A percentile compares a stretch with the other conserved stretches of the same genome.
phyloP scores from a whole-genome alignment of 2,329 filamentous ascomycete genomes.

The Microcyclosporella mali region DNA sequence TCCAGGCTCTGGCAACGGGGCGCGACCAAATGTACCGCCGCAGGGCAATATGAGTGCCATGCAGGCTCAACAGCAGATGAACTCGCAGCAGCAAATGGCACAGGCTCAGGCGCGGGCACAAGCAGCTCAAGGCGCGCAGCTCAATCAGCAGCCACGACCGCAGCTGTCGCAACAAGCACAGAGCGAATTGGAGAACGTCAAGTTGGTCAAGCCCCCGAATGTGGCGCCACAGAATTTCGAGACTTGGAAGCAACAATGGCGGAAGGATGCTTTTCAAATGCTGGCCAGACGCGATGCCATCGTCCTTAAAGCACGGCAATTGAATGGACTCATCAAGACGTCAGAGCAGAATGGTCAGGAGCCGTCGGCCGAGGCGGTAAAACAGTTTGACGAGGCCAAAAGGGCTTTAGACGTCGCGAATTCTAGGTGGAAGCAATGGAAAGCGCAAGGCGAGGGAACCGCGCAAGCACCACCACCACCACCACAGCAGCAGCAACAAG shows the following conservation, averaged over 20 bases:
- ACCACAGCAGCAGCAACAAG: slow-evolving; percentile 12
- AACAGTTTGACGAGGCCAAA: slow-evolving; percentile 13
- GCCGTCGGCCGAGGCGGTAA: slow-evolving; percentile 7
- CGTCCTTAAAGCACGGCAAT: slow-evolving; percentile 7
- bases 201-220: slow-evolving; percentile 12
- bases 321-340: slow-evolving; percentile 9
- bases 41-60: slow-evolving; percentile 5
- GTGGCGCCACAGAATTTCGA: slow-evolving; percentile 11
- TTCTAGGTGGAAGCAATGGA: slow-evolving; percentile 13
- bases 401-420: slow-evolving; percentile 10
- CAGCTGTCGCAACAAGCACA: slow-evolving; percentile 7
- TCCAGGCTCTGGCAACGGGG: slow-evolving; percentile 18
- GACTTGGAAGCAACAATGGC: slow-evolving; percentile 7
- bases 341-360: slow-evolving; percentile 9
- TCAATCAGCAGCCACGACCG: slow-evolving; percentile 16
- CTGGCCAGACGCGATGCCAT: slow-evolving; percentile 13
- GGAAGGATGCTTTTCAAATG: slow-evolving; percentile 5
- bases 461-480: slow-evolving; percentile 7
- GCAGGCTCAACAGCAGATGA: slow-evolving; percentile 13
- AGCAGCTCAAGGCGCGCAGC: slow-evolving; percentile 9
- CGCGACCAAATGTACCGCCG: slow-evolving; percentile 10
- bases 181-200: slow-evolving; percentile 11
- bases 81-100: slow-evolving; percentile 12
- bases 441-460: slow-evolving; percentile 11
- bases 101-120: slow-evolving; percentile 9